phyloP scores from a whole-genome alignment of 2,329 filamentous ascomycete species.

The Alternaria metachromatica region DNA sequence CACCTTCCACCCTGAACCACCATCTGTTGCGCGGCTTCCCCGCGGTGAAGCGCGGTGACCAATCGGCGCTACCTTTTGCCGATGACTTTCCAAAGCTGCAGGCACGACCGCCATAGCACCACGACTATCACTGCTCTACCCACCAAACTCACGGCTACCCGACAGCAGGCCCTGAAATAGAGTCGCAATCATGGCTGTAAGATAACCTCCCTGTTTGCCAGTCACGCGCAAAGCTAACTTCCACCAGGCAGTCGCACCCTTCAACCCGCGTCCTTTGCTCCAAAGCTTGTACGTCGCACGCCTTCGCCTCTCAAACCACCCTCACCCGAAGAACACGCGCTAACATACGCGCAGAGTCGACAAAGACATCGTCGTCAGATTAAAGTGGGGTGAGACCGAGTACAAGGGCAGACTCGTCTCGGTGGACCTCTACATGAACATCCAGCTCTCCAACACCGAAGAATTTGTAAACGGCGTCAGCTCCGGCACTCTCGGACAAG shows the following conservation, averaged over 20 bases:
- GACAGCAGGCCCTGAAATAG: neutral
- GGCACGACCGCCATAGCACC: constrained; percentile 7
- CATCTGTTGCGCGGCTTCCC: constrained; percentile 5
- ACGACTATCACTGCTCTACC: constrained; percentile 1
- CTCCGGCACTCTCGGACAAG: constrained; percentile 84
- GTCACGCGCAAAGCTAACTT: constrained; percentile 21
- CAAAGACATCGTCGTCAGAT: constrained; percentile 85
- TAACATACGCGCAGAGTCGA: constrained; percentile 68
- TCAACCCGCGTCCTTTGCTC: constrained; percentile 97
- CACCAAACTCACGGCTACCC: constrained; percentile 1
- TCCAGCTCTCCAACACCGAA: constrained; percentile 88
- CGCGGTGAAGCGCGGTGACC: constrained; percentile 3
- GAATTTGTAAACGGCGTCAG: constrained; percentile 90
- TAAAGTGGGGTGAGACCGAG: constrained; percentile 98
- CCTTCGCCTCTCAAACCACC: neutral
- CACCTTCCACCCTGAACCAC: neutral
- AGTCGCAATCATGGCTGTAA: constrained; percentile 50
- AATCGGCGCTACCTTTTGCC: constrained; percentile 21
- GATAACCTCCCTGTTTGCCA: neutral
- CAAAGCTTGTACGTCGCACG: constrained; percentile 76
- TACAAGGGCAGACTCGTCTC: constrained; percentile 94
- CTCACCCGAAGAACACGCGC: neutral
- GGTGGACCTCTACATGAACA: constrained; percentile 99
- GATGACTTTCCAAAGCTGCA: constrained; percentile 20
- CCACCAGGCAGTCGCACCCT: constrained; percentile 68